phyloP scores from a whole-genome alignment of 345 rosid genomes.

The Mallotus nudiflorus region DNA sequence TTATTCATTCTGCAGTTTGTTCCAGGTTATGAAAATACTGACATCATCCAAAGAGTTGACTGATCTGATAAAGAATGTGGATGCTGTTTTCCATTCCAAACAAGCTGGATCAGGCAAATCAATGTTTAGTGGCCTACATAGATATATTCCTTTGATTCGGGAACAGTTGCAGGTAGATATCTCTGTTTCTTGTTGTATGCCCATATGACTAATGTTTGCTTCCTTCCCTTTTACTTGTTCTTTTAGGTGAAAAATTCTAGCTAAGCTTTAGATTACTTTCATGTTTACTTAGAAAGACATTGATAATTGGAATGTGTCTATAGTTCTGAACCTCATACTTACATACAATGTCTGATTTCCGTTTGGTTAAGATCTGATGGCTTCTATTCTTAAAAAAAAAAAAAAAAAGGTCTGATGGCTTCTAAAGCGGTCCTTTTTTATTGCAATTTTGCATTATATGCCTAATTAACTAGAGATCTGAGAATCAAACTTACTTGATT shows the following conservation, averaged over 20 bases:
- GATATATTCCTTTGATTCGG: conserved; percentile 62
- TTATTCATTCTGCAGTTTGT: conserved; percentile 16
- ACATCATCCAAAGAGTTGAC: conserved; percentile 75
- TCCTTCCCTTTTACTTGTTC: neutral
- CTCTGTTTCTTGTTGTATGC: neutral
- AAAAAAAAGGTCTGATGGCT: neutral
- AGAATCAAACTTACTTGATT: neutral
- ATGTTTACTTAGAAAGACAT: neutral
- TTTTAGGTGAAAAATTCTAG: neutral
- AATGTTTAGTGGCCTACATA: conserved; percentile 41
- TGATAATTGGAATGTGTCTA: neutral
- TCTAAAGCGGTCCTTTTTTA: neutral
- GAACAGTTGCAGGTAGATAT: conserved; percentile 73
- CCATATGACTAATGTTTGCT: neutral
- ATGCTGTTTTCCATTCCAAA: conserved; percentile 61
- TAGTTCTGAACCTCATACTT: neutral
- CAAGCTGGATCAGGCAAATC: conserved; percentile 56
- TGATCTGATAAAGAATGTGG: conserved; percentile 63
- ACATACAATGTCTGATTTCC: too few relatives aligned
- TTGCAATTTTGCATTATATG: neutral
- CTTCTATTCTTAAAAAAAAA: too few relatives aligned
- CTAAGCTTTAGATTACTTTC: too few relatives aligned
- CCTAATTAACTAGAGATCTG: neutral
- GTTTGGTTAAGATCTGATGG: too few relatives aligned
- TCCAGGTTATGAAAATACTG: conserved; percentile 63